Evolutionary conservation across 2,329 filamentous ascomycete genomes (phyloP).

Genomic region (Colletotrichum karsti): DNA sequence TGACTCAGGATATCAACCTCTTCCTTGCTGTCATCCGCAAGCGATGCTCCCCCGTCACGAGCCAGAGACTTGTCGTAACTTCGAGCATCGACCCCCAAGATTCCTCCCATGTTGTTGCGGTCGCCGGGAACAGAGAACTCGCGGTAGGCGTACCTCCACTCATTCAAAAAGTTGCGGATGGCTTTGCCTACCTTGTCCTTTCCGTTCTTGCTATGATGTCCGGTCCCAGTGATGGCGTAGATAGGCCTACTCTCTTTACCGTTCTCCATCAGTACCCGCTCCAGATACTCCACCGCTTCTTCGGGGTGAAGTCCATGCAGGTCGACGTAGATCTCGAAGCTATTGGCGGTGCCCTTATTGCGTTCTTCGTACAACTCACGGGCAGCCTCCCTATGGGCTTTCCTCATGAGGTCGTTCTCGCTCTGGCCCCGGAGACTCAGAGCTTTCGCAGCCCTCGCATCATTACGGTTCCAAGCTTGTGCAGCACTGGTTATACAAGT

Average conservation of each 20-base stretch:
- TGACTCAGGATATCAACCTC: constrained; percentile 68
- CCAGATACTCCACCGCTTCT: constrained; percentile 94
- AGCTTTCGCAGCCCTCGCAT: constrained; percentile 94
- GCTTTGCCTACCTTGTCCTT: constrained; percentile 99
- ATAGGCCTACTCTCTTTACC: constrained; percentile 76
- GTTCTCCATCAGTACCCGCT: constrained; percentile 87
- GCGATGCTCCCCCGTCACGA: constrained; percentile 50
- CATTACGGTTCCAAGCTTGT: constrained; percentile 98
- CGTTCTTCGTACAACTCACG: constrained; percentile 92
- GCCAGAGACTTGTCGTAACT: constrained; percentile 72
- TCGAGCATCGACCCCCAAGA: constrained; percentile 72
- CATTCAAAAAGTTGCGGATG: constrained; percentile 88
- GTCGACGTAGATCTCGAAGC: constrained; percentile 89
- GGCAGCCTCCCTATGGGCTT: constrained; percentile 94
- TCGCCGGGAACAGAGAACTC: constrained; percentile 98
- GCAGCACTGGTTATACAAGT: constrained; percentile 71
- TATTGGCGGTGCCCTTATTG: constrained; percentile 71
- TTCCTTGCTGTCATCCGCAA: constrained; percentile 50
- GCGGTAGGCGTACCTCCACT: constrained; percentile 94
- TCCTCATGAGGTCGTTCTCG: constrained; percentile 97
- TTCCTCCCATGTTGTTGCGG: constrained; percentile 81
- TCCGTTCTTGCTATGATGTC: constrained; percentile 97
- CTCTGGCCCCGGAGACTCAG: constrained; percentile 93
- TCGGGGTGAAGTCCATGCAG: constrained; percentile 98
- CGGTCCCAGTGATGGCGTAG: constrained; percentile 96